phyloP scores from a whole-genome alignment of 306 rosid genomes.

The Vicia sativa region DNA sequence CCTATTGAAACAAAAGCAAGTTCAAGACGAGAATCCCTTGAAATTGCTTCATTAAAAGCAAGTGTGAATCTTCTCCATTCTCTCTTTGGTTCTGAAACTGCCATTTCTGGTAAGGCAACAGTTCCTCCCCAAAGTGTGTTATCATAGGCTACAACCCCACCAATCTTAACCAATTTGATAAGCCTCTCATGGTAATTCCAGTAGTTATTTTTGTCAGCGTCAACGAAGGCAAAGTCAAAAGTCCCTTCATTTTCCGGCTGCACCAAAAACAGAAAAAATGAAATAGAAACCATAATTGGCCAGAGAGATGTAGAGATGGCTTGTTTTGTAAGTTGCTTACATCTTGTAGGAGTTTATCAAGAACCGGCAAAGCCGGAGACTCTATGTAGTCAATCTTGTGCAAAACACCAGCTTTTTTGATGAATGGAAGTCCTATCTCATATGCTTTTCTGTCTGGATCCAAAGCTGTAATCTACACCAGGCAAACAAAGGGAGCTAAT shows the following conservation, averaged over 20 bases:
- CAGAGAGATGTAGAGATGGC: background rate
- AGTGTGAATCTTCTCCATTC: slow-evolving; percentile 30
- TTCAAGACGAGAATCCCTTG: slow-evolving; percentile 49
- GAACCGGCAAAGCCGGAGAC: slow-evolving; percentile 45
- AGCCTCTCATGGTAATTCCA: slow-evolving; percentile 63
- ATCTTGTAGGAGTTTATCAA: slow-evolving; percentile 43
- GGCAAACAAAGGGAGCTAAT: background rate
- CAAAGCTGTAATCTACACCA: slow-evolving; percentile 49
- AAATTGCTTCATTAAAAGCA: slow-evolving; percentile 48
- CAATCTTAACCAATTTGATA: slow-evolving; percentile 53
- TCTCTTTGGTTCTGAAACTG: slow-evolving; percentile 32
- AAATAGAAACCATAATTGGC: background rate
- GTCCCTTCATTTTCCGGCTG: slow-evolving; percentile 52
- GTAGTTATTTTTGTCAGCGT: slow-evolving; percentile 57
- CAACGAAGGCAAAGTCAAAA: slow-evolving; percentile 63
- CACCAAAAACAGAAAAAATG: slow-evolving; percentile 4
- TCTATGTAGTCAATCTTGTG: slow-evolving; percentile 59
- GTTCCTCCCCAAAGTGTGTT: slow-evolving; percentile 67
- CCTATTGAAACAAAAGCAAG: slow-evolving; percentile 52
- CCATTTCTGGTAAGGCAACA: slow-evolving; percentile 48
- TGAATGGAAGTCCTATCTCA: slow-evolving; percentile 57
- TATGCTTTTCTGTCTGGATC: slow-evolving; percentile 49
- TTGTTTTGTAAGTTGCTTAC: slow-evolving; percentile 42
- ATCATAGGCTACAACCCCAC: slow-evolving; percentile 55
- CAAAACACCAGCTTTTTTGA: slow-evolving; percentile 56